Base-by-base conservation (phyloP, 306 rosid species). In the Vicia faba region DNA sequence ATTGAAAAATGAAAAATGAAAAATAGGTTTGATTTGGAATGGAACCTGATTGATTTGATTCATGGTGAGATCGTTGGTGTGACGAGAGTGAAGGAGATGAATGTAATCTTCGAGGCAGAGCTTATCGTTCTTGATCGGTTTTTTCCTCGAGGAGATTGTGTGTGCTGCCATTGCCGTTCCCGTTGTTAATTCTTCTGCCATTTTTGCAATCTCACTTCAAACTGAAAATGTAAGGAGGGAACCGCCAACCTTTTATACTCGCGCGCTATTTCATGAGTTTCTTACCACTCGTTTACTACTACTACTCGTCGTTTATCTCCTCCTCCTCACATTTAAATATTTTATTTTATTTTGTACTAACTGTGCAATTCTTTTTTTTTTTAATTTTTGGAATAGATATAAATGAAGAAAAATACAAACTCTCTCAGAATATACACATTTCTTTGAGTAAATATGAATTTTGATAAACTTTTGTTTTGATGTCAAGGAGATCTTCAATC, bases 21-120 rank as follows among this genome's bases (percentile, higher is more conserved):
- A 45, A 54, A 39, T 14, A 49, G 40, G 51, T 68, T 40, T 9
- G 9, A 33, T 1, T 33, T 33, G 38, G 20, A 40, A 12, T 4
- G 5, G 23, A 54, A 89, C 95, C 89, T 89, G 89, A 53, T 74
- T 82, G 72, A 89, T 89, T 65, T 78, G 76, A 23, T 23, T 28
- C 59, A 67, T 62, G 19, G 75, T 78, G 80, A 85, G 85, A 50
- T 61, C 16, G 66, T 71, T 33, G 8, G 73, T 55, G 55, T 72
- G 75, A 71, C 70, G 72, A 53, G 86, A 81, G 18, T 75, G 83
- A 63, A 83, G 64, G 40, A 84, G 68, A 61, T 74, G 61, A 43
- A 84, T 68, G 71, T 87, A 90, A 13, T 82, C 79, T 6, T 87
- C 89, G 36, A 90, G 78, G 49, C 65, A 50, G 15, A 85, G 31